Evolutionary conservation across 345 rosid species (phyloP), one percentile per base, ranked within the genome.

Genomic region (Turnera subulata): DNA sequence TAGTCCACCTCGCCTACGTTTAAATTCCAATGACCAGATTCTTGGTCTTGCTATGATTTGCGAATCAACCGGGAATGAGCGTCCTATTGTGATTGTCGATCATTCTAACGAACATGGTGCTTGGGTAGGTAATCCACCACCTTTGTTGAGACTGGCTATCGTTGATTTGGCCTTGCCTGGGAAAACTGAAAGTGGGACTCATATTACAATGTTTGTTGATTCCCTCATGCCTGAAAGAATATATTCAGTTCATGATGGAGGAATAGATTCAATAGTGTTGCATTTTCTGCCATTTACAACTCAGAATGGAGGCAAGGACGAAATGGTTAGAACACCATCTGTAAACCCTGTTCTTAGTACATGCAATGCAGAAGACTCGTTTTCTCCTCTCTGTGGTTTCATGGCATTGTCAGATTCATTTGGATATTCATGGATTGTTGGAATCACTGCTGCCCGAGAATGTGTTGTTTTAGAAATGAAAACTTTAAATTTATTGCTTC

Each of bases 241-340:
- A 59, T 88, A 78, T 76, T 71, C 78, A 52, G 73, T 90, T 68
- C 97, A 94, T 33, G 69, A 78, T 38, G 90, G 95, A 56, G 97
- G 99, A 40, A 66, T 90, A 55, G 97, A 94, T 76, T 85, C 96
- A 29, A 77, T 89, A 61, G 76, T 88, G 58, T 57, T 94, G 76
- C 92, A 88, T 73, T 94, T 89, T 81, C 95, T 94, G 45, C 97
- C 97, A 51, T 94, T 94, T 73, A 85, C 97, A 2, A 80, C 76
- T 68, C 92, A 90, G 66, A 70, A 71, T 35, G 76, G 61, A 32
- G 97, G 92, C 59, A 85, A 76, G 79, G 95, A 85, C 40, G 90
- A 82, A 55, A 67, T 75, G 35, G 68, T 80, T 59, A 84, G 84
- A 74, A 68, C 84, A 37, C 97, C 97, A 25, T 80, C 96, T 21